phyloP scores from a whole-genome alignment of 2,329 filamentous ascomycete species.

The Metarhizium humberi region DNA sequence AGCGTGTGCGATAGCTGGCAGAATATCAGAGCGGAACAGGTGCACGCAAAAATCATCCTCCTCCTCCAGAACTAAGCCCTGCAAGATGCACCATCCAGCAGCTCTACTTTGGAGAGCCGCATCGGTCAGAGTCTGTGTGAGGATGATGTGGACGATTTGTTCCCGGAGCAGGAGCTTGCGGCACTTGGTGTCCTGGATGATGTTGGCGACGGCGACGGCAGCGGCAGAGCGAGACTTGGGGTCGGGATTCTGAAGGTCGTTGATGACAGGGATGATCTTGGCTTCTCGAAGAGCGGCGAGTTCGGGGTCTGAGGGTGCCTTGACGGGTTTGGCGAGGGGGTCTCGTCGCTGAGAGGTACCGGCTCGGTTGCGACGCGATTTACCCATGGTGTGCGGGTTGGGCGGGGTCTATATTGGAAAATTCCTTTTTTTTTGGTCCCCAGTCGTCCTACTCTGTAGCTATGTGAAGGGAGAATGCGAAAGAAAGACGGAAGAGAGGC shows the following conservation, averaged over 20 bases:
- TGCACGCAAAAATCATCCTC: constrained; percentile 59
- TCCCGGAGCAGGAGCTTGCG: constrained; percentile 58
- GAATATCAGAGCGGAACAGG: constrained; percentile 50
- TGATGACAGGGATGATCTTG: constrained; percentile 54
- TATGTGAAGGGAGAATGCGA: not conserved
- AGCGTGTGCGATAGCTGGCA: constrained; percentile 51
- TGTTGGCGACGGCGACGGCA: constrained; percentile 49
- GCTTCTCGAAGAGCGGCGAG: constrained; percentile 52
- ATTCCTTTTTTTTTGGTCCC: not conserved
- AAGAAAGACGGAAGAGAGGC: not conserved
- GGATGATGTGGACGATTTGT: constrained; percentile 53
- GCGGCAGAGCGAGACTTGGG: constrained; percentile 50
- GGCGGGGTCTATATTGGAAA: too few species aligned
- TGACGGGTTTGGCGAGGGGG: constrained; percentile 47
- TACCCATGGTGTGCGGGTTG: constrained; percentile 37
- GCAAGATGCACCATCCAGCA: constrained; percentile 59
- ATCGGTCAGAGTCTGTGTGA: constrained; percentile 57
- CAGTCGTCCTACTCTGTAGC: too few species aligned
- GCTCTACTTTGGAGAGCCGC: constrained; percentile 52
- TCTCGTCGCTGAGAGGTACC: constrained; percentile 40
- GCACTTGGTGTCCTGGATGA: constrained; percentile 51
- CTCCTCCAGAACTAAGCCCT: constrained; percentile 52
- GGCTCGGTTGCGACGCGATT: constrained; percentile 45
- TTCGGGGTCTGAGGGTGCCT: constrained; percentile 54
- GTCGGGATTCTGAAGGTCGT: constrained; percentile 49